Conservation (phyloP, 2,329 filamentous ascomycete species). For the Aspergillus fijiensis region DNA sequence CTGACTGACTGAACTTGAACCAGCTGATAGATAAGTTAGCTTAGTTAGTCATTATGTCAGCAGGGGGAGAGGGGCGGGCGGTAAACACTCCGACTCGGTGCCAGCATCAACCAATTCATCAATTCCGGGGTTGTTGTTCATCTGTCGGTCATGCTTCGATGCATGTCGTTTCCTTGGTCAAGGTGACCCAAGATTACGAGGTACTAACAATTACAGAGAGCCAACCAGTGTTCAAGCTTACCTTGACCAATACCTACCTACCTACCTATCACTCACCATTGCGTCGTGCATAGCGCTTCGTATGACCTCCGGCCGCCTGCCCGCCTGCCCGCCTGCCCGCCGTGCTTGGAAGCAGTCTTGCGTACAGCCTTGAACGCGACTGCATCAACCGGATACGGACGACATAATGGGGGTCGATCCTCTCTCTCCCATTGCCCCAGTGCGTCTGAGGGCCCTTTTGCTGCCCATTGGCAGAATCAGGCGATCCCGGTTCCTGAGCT, state of each 20-base stretch:
- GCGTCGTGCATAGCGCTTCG: slow-evolving; percentile 10
- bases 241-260: neutral
- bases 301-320: slow-evolving; percentile 26
- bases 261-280: neutral
- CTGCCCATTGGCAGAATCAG: slow-evolving; percentile 85
- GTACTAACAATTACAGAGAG: neutral
- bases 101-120: neutral
- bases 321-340: slow-evolving; percentile 6
- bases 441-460: slow-evolving; percentile 82
- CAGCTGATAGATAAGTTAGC: neutral
- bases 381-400: slow-evolving; percentile 40
- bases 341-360: slow-evolving; percentile 35
- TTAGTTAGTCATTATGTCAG: slow-evolving; percentile 1
- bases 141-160: neutral
- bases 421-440: slow-evolving; percentile 85
- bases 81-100: neutral
- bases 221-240: neutral
- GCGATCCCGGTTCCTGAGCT: slow-evolving; percentile 73
- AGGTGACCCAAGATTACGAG: neutral
- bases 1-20: neutral
- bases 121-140: neutral
- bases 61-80: neutral
- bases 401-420: slow-evolving; percentile 82
- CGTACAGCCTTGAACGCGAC: slow-evolving; percentile 27
- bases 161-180: neutral